Percentiles rank a stretch among this genome's conserved stretches.
phyloP scores from a whole-genome alignment of 306 rosid species.

The Prunus mongolica region DNA sequence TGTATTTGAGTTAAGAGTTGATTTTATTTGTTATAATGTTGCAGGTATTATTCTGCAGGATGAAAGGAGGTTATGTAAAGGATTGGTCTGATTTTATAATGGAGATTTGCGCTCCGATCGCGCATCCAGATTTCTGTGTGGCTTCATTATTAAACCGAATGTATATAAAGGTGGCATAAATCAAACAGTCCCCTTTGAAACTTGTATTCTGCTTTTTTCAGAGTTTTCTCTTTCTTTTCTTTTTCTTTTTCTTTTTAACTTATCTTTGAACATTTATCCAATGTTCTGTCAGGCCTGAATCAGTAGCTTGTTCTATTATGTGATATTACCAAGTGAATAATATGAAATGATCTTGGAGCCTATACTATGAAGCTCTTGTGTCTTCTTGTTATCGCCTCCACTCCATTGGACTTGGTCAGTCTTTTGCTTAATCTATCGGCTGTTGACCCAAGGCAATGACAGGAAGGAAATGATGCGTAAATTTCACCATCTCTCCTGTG shows the following conservation, averaged over 20 bases:
- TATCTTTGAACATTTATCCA: slow-evolving; percentile 17
- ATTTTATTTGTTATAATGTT: slow-evolving; percentile 27
- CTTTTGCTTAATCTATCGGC: not conserved
- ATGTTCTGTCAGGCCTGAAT: slow-evolving; percentile 16
- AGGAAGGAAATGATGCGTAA: not conserved
- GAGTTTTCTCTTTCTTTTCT: not conserved
- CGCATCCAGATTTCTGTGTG: slow-evolving; percentile 26
- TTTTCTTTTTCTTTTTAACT: not conserved
- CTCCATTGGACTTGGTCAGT: not conserved
- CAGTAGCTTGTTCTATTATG: slow-evolving; percentile 6
- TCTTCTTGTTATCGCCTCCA: not conserved
- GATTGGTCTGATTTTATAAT: slow-evolving; percentile 29
- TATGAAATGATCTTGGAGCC: not conserved
- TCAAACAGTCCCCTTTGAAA: slow-evolving; percentile 26
- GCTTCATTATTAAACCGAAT: slow-evolving; percentile 40
- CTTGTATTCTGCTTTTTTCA: slow-evolving; percentile 4
- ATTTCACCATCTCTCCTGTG: not conserved
- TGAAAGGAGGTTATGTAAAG: slow-evolving; percentile 34
- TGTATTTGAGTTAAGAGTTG: slow-evolving; percentile 7
- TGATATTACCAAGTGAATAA: slow-evolving; percentile 15
- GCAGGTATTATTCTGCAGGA: slow-evolving; percentile 39
- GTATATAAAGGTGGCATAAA: slow-evolving; percentile 49
- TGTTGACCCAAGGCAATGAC: not conserved
- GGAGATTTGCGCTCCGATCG: slow-evolving; percentile 32
- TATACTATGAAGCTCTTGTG: no score